Conservation (phyloP, 495 filamentous ascomycete genomes). For the Aspergillus panamensis region DNA sequence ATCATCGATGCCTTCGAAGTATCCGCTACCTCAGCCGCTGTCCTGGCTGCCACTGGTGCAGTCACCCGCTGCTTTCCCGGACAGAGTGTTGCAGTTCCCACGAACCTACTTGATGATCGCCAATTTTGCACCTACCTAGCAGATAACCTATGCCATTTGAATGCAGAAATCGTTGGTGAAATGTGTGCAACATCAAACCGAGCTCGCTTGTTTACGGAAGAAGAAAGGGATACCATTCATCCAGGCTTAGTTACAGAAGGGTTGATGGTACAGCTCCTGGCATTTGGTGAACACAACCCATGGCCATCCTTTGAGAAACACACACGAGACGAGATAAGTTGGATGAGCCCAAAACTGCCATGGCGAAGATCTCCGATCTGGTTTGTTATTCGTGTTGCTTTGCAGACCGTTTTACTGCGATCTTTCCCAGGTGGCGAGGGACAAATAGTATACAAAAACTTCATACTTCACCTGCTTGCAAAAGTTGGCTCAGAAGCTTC, state of each 20-base stretch:
- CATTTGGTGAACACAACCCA: conserved; percentile 15
- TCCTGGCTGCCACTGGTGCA: conserved; percentile 11
- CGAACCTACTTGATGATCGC: conserved; percentile 4
- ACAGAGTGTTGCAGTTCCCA: conserved; percentile 17
- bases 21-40: conserved; percentile 5
- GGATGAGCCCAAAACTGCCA: conserved; percentile 7
- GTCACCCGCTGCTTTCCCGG: conserved; percentile 17
- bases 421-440: conserved; percentile 31
- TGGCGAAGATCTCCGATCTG: conserved; percentile 24
- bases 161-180: conserved; percentile 14
- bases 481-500: conserved; percentile 28
- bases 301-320: conserved; percentile 17
- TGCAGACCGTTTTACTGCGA: conserved; percentile 45
- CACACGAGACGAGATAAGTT: conserved; percentile 20
- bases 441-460: conserved; percentile 47
- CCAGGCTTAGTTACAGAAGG: conserved; percentile 58
- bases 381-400: conserved; percentile 19
- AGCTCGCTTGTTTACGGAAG: conserved; percentile 29
- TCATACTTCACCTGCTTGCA: conserved; percentile 45
- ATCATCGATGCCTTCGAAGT: conserved; percentile 24
- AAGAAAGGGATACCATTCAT: conserved; percentile 50
- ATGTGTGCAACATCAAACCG: conserved; percentile 35
- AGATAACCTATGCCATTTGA: conserved; percentile 9
- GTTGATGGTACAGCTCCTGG: conserved; percentile 35
- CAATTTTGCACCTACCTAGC: conserved; percentile 18